These are phyloP conservation scores for Chlorella sp. DNA, from an alignment of 139 green algal species.

Conservation along the genomic window DNA sequence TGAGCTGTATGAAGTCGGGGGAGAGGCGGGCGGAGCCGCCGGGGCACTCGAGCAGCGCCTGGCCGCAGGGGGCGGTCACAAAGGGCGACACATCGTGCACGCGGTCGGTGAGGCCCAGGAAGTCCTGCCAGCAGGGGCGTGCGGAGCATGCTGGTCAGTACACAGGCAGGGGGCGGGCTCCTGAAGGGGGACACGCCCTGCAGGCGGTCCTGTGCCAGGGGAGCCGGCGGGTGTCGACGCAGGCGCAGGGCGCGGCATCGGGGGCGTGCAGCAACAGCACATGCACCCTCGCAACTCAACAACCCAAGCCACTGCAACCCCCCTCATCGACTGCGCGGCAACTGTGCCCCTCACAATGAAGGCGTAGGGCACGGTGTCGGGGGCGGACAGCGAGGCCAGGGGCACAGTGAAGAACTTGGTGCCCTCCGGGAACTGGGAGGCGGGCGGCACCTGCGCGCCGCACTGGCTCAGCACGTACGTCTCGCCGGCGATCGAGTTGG, in stretches of 20 bases:
- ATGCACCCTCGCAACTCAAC: no score
- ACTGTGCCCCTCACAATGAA: slow-evolving; percentile 75
- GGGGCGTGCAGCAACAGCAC: no score
- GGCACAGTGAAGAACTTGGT: slow-evolving; percentile 75
- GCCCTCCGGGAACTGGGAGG: slow-evolving; percentile 35
- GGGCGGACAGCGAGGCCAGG: slow-evolving; percentile 56
- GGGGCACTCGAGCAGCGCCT: slow-evolving; percentile 55
- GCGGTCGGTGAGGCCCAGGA: slow-evolving; percentile 67
- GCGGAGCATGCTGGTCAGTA: background rate
- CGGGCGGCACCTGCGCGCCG: slow-evolving; percentile 47
- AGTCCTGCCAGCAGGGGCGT: no score
- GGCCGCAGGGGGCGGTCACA: slow-evolving; percentile 65
- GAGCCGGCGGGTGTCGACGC: no score
- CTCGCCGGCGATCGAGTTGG: slow-evolving; percentile 58
- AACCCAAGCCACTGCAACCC: no score
- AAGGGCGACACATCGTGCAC: slow-evolving; percentile 60
- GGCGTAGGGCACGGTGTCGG: slow-evolving; percentile 65
- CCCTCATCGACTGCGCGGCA: no score
- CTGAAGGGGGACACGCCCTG: no score
- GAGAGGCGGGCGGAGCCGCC: slow-evolving; percentile 1
- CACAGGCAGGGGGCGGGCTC: background rate
- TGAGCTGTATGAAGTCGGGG: slow-evolving; percentile 1
- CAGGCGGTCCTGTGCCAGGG: no score
- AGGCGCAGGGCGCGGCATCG: no score
- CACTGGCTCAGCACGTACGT: slow-evolving; percentile 87